Evolutionary conservation across 78 protist species (phyloP), one percentile per base, ranked within the genome.

Genomic region (Dictyostelium firmibasis): DNA sequence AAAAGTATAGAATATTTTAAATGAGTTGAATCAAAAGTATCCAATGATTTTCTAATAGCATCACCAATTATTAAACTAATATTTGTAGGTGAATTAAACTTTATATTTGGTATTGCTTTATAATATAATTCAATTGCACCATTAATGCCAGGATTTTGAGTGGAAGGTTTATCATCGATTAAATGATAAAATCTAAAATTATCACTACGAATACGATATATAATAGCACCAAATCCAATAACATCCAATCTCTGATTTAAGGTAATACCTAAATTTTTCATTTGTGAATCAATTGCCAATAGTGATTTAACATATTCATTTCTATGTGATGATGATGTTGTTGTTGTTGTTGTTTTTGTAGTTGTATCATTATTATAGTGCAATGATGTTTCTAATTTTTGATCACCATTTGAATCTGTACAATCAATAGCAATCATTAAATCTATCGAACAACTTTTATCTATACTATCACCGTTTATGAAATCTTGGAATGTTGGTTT

Each of bases 351-450:
- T n/a, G n/a, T n/a, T n/a, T n/a, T n/a, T n/a, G n/a, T n/a, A n/a
- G n/a, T n/a, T n/a, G n/a, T n/a, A n/a, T n/a, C 33, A 27, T 41
- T 27, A 50, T 25, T 8, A 85, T 92, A 83, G 64, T 98, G 99
- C 25, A 98, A 97, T 1, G 98, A 91, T 8, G 35, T 18, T 4
- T 87, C 85, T 0, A 60, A 11, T 0, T 20, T 29, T 29, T 86
- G 95, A 47, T 74, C 44, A 31, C 92, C 95, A 70, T 98, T 98
- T 57, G 92, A 70, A 7, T 29, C 89, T 7, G 99, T 98, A 87
- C 96, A 98, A 81, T 98, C 99, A 75, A 98, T 86, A 29, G 97
- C 98, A 36, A 96, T 53, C 41, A 83, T 23, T 29, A 96, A 33
- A 31, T n/a, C 11, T 8, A 98, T 27, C 76, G 95, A 88, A 29